Evolutionary conservation across 768 basidiomycete species (phyloP), one percentile per base, ranked within the genome.

Genomic region (Boletus eberwhitei): DNA sequence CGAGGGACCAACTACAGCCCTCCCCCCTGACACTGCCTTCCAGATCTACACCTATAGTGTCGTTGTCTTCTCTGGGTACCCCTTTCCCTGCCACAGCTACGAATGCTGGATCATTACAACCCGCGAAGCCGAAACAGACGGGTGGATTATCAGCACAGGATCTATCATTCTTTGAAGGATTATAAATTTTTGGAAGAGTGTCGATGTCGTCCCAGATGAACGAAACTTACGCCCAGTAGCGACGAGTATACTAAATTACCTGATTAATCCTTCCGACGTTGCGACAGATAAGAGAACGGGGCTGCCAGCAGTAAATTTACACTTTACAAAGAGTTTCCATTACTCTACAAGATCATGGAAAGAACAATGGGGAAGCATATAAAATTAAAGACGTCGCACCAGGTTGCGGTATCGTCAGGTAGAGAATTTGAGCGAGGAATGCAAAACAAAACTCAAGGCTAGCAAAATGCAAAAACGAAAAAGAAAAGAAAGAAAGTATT

Each of bases 131-230:
- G 42, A 65, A 45, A 50, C 60, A 59, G 64, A 70, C 63, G n/a
- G 82, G 84, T 13, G 87, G 86, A 5, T 68, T 93, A 47, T 88
- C 86, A 4, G 90, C 89, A 3, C 88, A 90, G 71, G 92, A 93
- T 77, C 68, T 93, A 48, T 90, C 86, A 17, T 93, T 94, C 69
- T 94, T 93, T 66, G 91, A 93, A 71, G 87, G 88, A 35, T 63
- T 87, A 32, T 89, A 68, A 68, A 36, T 40, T 9, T 46, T 22
- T 32, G 17, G 34, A 6, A 32, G 24, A 9, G 17, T 4, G 21
- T 31, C 9, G 0, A 34, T 41, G 21, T 12, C 16, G 14, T 32
- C 32, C 21, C 8, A 8, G 31, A 13, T 17, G 31, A 37, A 45
- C 40, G 24, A 45, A 56, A 29, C 38, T 38, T 38, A 9, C 5